Evolutionary conservation across 1,284 basidiomycete genomes (phyloP), one percentile per base, ranked within the genome.

Genomic region (Athelia psychrophila): DNA sequence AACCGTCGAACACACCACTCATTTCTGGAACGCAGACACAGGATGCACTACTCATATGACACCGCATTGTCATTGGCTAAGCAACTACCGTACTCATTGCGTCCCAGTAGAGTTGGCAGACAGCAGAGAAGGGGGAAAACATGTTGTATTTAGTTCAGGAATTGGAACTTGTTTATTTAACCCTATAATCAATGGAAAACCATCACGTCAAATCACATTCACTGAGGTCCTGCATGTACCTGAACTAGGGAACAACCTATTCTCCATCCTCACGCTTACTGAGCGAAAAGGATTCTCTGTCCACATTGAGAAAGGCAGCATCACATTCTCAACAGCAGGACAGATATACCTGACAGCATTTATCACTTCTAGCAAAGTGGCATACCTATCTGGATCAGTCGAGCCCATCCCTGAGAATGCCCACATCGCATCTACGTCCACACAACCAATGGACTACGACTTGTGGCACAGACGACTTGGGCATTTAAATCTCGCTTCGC

Each of bases 21-120:
- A 48, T 54, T 13, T 60, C 49, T 70, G 65, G 65, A 65, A 58
- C 60, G 57, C 62, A 54, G 67, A 72, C 56, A 66, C 66, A 61
- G 68, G 67, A 44, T 64, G 68, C 55, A 67, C 66, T 56, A 64
- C 63, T 77, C 51, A 56, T 47, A 64, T 64, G 63, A 64, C 61
- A 1, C 58, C 58, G 0, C 59, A 62, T 44, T 60, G 60, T n/a
- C n/a, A 54, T 10, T 64, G 60, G 59, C 55, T 64, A 44, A 8
- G 13, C 8, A 48, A 44, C 19, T 61, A 60, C 50, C 12, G 2
- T 51, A 51, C 3, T 50, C 54, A 23, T 23, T 45, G 20, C n/a
- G 51, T 60, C 3, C 57, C 59, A 0, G 54, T 65, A 20, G 32
- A 53, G 9, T 57, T 65, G 3, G 63, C 64, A 4, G 53, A 65